Evolutionary conservation across 179 eudicot species (phyloP).

Genomic region (Nepenthes alata): DNA sequence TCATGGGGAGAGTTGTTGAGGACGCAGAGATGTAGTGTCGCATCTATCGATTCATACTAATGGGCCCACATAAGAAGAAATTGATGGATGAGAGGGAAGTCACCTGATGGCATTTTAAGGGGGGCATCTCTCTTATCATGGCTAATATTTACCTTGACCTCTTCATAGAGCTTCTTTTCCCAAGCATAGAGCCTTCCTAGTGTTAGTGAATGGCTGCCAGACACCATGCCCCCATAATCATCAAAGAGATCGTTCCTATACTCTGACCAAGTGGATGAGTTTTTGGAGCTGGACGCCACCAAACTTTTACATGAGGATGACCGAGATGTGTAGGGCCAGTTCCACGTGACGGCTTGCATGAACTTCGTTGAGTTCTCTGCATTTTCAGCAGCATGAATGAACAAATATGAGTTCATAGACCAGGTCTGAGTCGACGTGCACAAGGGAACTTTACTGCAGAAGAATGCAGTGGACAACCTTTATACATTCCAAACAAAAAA

Average conservation of each 20-base stretch:
- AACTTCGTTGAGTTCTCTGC: constrained; percentile 87
- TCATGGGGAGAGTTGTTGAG: too few species aligned
- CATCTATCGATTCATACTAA: too few species aligned
- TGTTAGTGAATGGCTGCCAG: constrained; percentile 85
- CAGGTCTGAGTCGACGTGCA: neutral
- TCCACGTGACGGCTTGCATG: constrained; percentile 69
- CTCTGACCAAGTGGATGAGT: constrained; percentile 68
- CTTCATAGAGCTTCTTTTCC: constrained; percentile 94
- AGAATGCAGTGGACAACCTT: too few species aligned
- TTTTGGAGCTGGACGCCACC: constrained; percentile 67
- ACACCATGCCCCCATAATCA: constrained; percentile 92
- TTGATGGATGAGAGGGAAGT: too few species aligned
- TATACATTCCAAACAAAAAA: too few species aligned
- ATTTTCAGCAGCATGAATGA: constrained; percentile 5
- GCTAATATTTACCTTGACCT: constrained; percentile 61
- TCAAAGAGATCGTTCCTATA: constrained; percentile 76
- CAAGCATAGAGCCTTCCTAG: constrained; percentile 89
- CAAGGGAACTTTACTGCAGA: neutral
- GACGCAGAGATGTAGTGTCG: too few species aligned
- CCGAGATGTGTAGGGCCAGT: constrained; percentile 49
- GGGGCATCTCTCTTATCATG: too few species aligned
- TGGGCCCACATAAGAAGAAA: too few species aligned
- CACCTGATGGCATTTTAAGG: too few species aligned
- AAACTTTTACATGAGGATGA: constrained; percentile 83
- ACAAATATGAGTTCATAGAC: constrained; percentile 5